These are phyloP conservation scores for Fusarium sp. DNA, from an alignment of 2,329 filamentous ascomycete species.

Conservation along the genomic window DNA sequence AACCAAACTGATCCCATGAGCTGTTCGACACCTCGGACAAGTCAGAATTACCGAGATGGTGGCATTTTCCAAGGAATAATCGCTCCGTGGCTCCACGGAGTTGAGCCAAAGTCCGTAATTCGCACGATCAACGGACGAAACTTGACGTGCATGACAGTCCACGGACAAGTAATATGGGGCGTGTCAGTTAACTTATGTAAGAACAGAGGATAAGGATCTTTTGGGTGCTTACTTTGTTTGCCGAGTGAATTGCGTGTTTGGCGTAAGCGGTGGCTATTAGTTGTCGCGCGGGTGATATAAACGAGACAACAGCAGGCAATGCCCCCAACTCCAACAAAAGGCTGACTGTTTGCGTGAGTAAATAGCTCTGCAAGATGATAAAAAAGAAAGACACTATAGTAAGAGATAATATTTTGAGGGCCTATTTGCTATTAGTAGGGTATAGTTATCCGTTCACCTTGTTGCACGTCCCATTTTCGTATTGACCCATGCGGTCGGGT, in stretches of 20 bases:
- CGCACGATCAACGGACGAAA: slow-evolving; percentile 1
- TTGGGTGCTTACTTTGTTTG: background rate
- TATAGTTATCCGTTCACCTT: background rate
- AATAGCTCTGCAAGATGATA: too few relatives aligned
- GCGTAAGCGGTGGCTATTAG: background rate
- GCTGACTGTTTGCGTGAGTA: background rate
- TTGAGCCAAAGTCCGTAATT: background rate
- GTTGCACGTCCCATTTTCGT: background rate
- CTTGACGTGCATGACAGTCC: background rate
- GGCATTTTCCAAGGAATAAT: background rate
- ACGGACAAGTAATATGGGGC: background rate
- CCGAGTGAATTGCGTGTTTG: background rate
- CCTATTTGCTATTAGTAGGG: too few relatives aligned
- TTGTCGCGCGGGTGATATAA: background rate
- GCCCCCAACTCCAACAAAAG: background rate
- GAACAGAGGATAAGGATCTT: background rate
- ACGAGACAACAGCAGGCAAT: background rate
- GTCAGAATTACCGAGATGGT: background rate
- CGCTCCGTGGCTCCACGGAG: background rate
- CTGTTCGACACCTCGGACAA: background rate
- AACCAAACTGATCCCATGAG: background rate
- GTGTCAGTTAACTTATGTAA: background rate
- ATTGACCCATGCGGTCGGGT: background rate
- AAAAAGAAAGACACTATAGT: background rate
- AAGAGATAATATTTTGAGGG: background rate